phyloP scores from a whole-genome alignment of 2,329 filamentous ascomycete species.

The Ciborinia camelliae region DNA sequence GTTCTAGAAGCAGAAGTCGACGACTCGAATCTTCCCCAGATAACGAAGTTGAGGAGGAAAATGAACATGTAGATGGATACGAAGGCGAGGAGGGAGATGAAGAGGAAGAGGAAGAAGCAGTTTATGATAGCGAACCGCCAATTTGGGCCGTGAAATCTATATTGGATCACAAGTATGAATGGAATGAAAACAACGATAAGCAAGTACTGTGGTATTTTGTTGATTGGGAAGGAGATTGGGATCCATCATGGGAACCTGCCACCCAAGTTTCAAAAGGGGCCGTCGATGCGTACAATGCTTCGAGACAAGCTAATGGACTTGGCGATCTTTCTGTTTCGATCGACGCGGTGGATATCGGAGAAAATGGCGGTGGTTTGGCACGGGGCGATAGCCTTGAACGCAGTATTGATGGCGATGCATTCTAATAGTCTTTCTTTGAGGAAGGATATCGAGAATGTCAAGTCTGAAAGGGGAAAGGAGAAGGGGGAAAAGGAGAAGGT shows the following conservation, averaged over 20 bases:
- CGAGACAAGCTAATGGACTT: constrained; percentile 12
- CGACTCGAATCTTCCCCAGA: background rate
- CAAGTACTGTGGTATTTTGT: constrained; percentile 28
- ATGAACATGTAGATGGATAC: background rate
- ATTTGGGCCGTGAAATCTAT: constrained; percentile 28
- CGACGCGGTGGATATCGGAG: background rate
- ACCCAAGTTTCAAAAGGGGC: constrained; percentile 24
- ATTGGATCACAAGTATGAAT: constrained; percentile 22
- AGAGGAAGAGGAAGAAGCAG: constrained; percentile 6
- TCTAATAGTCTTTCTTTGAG: background rate
- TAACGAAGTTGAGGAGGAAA: background rate
- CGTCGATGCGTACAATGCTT: constrained; percentile 21
- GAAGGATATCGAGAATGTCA: background rate
- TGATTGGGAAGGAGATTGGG: constrained; percentile 32
- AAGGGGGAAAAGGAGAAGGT: background rate
- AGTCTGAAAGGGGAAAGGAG: background rate
- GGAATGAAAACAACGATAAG: constrained; percentile 7
- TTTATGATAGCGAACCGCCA: constrained; percentile 13
- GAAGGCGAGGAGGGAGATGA: constrained; percentile 15
- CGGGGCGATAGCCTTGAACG: background rate
- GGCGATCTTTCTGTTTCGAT: background rate
- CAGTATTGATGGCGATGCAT: background rate
- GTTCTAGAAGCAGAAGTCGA: constrained; percentile 8
- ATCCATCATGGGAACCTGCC: constrained; percentile 33
- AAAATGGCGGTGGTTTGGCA: background rate